These are phyloP conservation scores for Brassica nigra DNA, from an alignment of 345 rosid species.

Conservation along the genomic window DNA sequence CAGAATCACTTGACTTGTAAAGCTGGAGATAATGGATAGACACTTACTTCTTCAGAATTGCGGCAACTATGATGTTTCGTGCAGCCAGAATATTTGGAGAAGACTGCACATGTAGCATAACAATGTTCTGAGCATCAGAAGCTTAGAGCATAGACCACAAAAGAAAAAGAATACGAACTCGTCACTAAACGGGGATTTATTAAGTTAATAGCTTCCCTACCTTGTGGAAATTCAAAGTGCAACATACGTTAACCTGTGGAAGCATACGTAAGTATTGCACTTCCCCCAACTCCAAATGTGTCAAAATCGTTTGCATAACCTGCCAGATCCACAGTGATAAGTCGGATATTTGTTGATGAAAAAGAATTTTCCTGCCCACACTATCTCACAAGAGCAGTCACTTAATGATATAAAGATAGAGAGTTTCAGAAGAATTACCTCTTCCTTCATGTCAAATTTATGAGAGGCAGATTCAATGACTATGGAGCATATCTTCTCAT, in stretches of 20 bases:
- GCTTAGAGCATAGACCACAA: neutral
- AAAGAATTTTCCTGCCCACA: neutral
- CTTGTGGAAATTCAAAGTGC: slow-evolving; percentile 90
- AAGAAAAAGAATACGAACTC: neutral
- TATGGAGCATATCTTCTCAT: slow-evolving; percentile 60
- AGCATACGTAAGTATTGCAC: slow-evolving; percentile 71
- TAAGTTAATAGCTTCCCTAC: slow-evolving; percentile 45
- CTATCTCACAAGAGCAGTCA: slow-evolving; percentile 16
- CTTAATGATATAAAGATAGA: neutral
- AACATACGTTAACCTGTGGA: slow-evolving; percentile 71
- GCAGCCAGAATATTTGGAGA: slow-evolving; percentile 71
- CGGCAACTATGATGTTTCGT: slow-evolving; percentile 60
- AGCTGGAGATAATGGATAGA: slow-evolving; percentile 18
- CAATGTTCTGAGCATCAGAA: slow-evolving; percentile 35
- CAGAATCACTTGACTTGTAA: slow-evolving; percentile 12
- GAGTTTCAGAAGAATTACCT: slow-evolving; percentile 50
- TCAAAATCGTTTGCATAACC: slow-evolving; percentile 91
- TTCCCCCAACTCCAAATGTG: slow-evolving; percentile 91
- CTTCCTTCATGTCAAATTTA: slow-evolving; percentile 89
- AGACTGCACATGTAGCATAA: slow-evolving; percentile 58
- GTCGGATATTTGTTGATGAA: neutral
- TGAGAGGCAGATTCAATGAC: slow-evolving; percentile 77
- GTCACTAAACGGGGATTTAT: slow-evolving; percentile 12
- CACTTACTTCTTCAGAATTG: slow-evolving; percentile 74
- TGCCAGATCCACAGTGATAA: slow-evolving; percentile 44